Evolutionary conservation across 202 grass and related monocot species (phyloP).

Genomic region (Bolboschoenoplectus hybrid): DNA sequence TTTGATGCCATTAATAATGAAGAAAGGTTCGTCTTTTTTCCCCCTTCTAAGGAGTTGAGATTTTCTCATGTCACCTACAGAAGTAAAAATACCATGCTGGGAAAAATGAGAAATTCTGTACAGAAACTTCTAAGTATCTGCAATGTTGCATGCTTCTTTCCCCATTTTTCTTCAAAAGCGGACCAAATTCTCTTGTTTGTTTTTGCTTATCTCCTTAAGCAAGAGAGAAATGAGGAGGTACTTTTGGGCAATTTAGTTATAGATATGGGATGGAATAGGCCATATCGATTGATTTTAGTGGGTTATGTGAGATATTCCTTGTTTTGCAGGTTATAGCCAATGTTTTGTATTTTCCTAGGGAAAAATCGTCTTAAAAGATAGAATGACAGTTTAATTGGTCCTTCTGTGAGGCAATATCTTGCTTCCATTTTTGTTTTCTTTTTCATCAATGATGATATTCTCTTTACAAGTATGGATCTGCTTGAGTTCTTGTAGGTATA

Average conservation of each 20-base stretch:
- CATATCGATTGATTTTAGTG: no score
- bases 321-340: no score
- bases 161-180: neutral
- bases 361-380: no score
- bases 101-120: no score
- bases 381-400: no score
- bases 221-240: neutral
- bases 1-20: slow-evolving; percentile 52
- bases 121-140: no score
- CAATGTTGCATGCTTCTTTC: neutral
- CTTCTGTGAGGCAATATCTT: no score
- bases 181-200: neutral
- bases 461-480: neutral
- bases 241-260: neutral
- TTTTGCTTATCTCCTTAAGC: neutral
- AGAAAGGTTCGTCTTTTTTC: slow-evolving; percentile 23
- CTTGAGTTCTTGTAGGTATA: slow-evolving; percentile 31
- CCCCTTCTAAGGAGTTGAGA: neutral
- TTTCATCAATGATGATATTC: no score
- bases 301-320: no score
- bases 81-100: neutral
- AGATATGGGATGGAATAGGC: no score
- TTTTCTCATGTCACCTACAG: neutral
- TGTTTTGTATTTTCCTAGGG: no score
- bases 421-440: no score